A percentile compares a stretch with the other conserved stretches of the same genome.
Conservation (phyloP, 805 yeast species). For the Candida odintsovae region DNA sequence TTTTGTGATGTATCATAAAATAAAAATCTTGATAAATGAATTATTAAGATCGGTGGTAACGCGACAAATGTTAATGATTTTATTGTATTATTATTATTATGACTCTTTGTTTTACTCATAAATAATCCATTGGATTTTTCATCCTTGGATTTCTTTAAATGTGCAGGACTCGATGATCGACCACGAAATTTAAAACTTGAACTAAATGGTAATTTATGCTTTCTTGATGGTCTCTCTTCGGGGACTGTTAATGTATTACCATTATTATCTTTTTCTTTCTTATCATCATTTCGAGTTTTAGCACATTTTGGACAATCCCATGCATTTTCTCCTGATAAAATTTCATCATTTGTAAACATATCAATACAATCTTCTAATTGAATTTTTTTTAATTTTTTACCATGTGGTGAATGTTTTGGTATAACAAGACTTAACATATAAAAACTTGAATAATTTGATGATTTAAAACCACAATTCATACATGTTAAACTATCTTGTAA, state of each 20-base stretch:
- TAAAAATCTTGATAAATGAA: slow-evolving; percentile 79
- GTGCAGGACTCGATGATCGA: slow-evolving; percentile 23
- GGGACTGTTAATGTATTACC: neutral
- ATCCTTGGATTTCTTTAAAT: slow-evolving; percentile 10
- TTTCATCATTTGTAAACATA: slow-evolving; percentile 58
- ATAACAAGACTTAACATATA: slow-evolving; percentile 60
- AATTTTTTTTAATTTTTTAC: slow-evolving; percentile 30
- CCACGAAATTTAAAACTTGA: slow-evolving; percentile 20
- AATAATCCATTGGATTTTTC: slow-evolving; percentile 23
- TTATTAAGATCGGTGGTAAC: slow-evolving; percentile 71
- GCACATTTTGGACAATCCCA: slow-evolving; percentile 79
- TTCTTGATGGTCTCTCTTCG: slow-evolving; percentile 11
- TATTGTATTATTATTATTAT: slow-evolving; percentile 37
- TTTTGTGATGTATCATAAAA: slow-evolving; percentile 51
- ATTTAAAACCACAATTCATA: slow-evolving; percentile 55
- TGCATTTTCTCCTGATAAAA: slow-evolving; percentile 66
- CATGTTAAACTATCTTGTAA: slow-evolving; percentile 60
- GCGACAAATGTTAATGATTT: slow-evolving; percentile 73
- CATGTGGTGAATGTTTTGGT: slow-evolving; percentile 32
- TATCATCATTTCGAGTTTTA: slow-evolving; percentile 3
- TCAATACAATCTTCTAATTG: slow-evolving; percentile 58
- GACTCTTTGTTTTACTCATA: neutral
- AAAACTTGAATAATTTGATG: slow-evolving; percentile 56
- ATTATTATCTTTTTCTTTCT: neutral
- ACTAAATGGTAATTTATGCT: slow-evolving; percentile 18